phyloP scores from a whole-genome alignment of 805 yeast genomes.

The Lipomyces kockii region DNA sequence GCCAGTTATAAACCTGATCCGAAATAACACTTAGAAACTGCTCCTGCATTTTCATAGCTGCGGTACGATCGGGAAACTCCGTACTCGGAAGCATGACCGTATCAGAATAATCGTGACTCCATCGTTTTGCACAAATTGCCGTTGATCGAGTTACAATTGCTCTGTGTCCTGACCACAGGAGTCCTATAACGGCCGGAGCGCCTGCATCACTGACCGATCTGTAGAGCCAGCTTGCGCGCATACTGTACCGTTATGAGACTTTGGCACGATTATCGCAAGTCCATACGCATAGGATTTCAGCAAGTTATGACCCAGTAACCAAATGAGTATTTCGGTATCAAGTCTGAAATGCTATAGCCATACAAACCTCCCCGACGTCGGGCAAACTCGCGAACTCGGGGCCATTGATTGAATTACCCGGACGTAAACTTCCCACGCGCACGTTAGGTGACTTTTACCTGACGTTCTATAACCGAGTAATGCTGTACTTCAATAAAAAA shows the following conservation, averaged over 20 bases:
- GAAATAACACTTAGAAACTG: conserved; percentile 59
- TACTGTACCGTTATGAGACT: neutral
- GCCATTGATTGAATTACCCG: no score
- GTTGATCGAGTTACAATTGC: neutral
- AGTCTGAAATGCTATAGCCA: no score
- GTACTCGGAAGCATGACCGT: conserved; percentile 63
- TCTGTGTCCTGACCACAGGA: neutral
- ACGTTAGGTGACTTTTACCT: no score
- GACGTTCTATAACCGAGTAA: no score
- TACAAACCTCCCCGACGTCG: no score
- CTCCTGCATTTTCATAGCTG: conserved; percentile 50
- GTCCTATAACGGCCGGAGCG: neutral
- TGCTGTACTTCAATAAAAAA: no score
- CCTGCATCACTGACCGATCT: neutral
- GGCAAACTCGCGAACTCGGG: no score
- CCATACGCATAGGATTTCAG: neutral
- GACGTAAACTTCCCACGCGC: no score
- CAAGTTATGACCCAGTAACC: neutral
- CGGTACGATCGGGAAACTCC: conserved; percentile 65
- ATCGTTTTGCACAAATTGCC: neutral
- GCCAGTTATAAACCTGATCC: conserved; percentile 69
- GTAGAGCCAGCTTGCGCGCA: conserved; percentile 1
- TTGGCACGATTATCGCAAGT: neutral
- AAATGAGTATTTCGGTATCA: neutral
- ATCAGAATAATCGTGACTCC: conserved; percentile 10